Percentiles rank a stretch among this genome's conserved stretches.
These are phyloP conservation scores for Prunus mongolica DNA, from an alignment of 306 rosid species.

Conservation along the genomic window DNA sequence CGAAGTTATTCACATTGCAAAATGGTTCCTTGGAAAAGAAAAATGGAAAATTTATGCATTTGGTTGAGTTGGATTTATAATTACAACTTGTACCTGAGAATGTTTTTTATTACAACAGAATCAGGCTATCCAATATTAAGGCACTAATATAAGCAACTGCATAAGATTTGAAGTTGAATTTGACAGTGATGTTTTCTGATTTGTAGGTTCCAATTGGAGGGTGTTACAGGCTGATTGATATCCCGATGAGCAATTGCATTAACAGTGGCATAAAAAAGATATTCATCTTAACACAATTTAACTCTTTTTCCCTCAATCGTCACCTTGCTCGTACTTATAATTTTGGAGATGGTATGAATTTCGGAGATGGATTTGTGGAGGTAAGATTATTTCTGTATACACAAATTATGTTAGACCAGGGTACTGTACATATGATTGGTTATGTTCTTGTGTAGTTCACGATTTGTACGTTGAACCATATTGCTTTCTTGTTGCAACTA, in stretches of 20 bases:
- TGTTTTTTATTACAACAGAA: too few relatives aligned
- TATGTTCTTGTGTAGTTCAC: background rate
- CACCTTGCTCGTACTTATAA: conserved; percentile 74
- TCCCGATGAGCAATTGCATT: conserved; percentile 96
- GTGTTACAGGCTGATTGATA: conserved; percentile 82
- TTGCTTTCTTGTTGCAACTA: background rate
- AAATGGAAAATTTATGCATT: background rate
- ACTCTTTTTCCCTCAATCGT: conserved; percentile 89
- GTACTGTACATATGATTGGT: background rate
- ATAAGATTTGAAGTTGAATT: background rate
- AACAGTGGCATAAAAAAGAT: conserved; percentile 86
- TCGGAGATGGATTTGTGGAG: conserved; percentile 92
- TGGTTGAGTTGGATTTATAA: background rate
- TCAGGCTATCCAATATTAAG: too few relatives aligned
- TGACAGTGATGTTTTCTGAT: background rate
- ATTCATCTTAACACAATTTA: conserved; percentile 75
- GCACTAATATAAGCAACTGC: background rate
- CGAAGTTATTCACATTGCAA: background rate
- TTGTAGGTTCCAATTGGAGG: conserved; percentile 94
- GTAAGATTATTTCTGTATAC: conserved; percentile 25
- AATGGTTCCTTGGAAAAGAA: background rate
- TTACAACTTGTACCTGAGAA: background rate
- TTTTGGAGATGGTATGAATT: conserved; percentile 73
- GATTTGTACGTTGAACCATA: background rate
- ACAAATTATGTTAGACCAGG: too few relatives aligned